These are phyloP conservation scores for Apophysomyces sp. DNA, from an alignment of 371 early-diverging fungal species.

Conservation along the genomic window DNA sequence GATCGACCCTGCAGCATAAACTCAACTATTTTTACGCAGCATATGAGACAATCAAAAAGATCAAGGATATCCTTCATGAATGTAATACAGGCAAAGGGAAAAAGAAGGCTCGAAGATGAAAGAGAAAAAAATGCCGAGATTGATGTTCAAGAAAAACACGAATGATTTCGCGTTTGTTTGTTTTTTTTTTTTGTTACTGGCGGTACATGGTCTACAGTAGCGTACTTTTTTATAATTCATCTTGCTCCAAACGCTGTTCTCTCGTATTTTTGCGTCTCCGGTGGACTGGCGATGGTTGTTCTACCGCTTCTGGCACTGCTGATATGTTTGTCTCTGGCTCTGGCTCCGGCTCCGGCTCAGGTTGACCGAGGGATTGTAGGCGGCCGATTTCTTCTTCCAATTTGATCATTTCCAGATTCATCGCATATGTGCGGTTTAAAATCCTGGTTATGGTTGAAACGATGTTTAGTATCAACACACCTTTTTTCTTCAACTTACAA, in stretches of 20 bases:
- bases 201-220: no score
- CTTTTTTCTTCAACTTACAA: not conserved
- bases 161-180: no score
- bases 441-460: not conserved
- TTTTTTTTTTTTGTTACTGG: not conserved
- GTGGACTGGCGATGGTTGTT: not conserved
- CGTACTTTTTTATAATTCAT: not conserved
- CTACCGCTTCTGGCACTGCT: not conserved
- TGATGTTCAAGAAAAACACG: not conserved
- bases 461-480: not conserved
- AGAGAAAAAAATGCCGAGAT: not conserved
- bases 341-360: not conserved
- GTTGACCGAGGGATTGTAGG: not conserved
- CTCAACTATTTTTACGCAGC: not conserved
- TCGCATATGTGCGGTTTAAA: not conserved
- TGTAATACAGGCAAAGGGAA: not conserved
- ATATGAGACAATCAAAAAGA: not conserved
- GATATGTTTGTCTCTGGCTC: not conserved
- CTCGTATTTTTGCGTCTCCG: not conserved
- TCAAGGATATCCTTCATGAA: not conserved
- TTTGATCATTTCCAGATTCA: not conserved
- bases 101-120: not conserved
- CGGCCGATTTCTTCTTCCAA: not conserved
- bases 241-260: not conserved
- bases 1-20: not conserved